Conservation (phyloP, 192 early-diverging fungal species). For the Globomyces pollinis-pini region DNA sequence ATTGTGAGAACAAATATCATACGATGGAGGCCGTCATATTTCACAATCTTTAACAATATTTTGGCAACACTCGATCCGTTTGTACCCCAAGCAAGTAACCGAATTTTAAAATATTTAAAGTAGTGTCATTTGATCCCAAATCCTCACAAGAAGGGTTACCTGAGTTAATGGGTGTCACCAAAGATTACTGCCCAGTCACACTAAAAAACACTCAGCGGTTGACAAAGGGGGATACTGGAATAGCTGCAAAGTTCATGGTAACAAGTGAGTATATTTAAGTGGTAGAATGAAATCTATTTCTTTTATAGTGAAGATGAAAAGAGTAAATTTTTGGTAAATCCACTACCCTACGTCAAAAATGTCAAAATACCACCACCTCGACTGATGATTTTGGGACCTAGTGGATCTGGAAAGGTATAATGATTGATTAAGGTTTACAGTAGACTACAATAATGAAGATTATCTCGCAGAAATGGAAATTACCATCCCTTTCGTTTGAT, state of each 20-base stretch:
- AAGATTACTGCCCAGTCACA: slow-evolving; percentile 43
- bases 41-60: too few species aligned
- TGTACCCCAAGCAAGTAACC: slow-evolving; percentile 25
- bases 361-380: slow-evolving; percentile 26
- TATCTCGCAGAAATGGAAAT: slow-evolving; percentile 1
- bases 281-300: slow-evolving; percentile 37
- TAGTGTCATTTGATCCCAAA: slow-evolving; percentile 5
- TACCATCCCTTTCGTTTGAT: neutral
- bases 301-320: slow-evolving; percentile 33
- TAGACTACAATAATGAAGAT: neutral
- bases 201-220: slow-evolving; percentile 27
- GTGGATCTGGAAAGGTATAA: slow-evolving; percentile 33
- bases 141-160: neutral
- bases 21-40: too few species aligned
- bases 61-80: slow-evolving; percentile 35
- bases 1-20: too few species aligned
- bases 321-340: slow-evolving; percentile 30
- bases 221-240: slow-evolving; percentile 24
- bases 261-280: slow-evolving; percentile 6
- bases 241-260: slow-evolving; percentile 33
- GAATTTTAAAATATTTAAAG: slow-evolving; percentile 14
- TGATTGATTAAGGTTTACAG: neutral
- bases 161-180: slow-evolving; percentile 29
- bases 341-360: slow-evolving; percentile 32
- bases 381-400: slow-evolving; percentile 31